Evolutionary conservation across 176 grass and related monocot genomes (phyloP).

Genomic region (Zoysia pacifica): DNA sequence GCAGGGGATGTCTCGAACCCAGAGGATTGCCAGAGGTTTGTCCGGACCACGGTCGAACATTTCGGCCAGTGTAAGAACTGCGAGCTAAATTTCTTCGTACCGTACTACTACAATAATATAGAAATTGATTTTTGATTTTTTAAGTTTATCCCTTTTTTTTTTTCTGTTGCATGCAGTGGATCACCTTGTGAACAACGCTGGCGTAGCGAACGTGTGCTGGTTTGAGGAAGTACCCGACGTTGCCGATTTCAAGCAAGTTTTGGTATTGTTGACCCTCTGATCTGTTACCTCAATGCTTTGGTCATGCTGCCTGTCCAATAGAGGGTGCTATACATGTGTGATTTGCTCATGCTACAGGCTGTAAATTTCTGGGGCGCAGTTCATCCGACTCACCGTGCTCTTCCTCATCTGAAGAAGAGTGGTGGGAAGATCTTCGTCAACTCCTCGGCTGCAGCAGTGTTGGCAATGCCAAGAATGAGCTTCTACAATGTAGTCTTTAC

Average conservation of each 20-base stretch:
- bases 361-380: slow-evolving; percentile 75
- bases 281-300: no score
- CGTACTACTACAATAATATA: no score
- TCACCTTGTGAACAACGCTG: slow-evolving; percentile 74
- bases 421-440: slow-evolving; percentile 65
- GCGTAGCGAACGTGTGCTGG: slow-evolving; percentile 45
- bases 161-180: slow-evolving; percentile 68
- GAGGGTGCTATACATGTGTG: neutral
- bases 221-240: slow-evolving; percentile 58
- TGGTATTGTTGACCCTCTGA: no score
- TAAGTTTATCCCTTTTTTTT: no score
- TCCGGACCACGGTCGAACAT: slow-evolving; percentile 49
- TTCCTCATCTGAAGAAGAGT: slow-evolving; percentile 65
- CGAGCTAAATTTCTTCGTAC: no score
- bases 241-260: slow-evolving; percentile 51
- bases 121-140: no score
- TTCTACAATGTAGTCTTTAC: slow-evolving; percentile 68
- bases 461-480: slow-evolving; percentile 73
- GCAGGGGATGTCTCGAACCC: slow-evolving; percentile 45
- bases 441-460: slow-evolving; percentile 40
- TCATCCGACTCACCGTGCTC: slow-evolving; percentile 52
- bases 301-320: no score
- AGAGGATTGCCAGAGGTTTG: slow-evolving; percentile 50
- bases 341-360: slow-evolving; percentile 26
- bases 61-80: slow-evolving; percentile 58